Percentiles rank a stretch among this genome's conserved stretches.
Conservation (phyloP, 768 basidiomycete genomes). For the Pleurotus pulmonarius region DNA sequence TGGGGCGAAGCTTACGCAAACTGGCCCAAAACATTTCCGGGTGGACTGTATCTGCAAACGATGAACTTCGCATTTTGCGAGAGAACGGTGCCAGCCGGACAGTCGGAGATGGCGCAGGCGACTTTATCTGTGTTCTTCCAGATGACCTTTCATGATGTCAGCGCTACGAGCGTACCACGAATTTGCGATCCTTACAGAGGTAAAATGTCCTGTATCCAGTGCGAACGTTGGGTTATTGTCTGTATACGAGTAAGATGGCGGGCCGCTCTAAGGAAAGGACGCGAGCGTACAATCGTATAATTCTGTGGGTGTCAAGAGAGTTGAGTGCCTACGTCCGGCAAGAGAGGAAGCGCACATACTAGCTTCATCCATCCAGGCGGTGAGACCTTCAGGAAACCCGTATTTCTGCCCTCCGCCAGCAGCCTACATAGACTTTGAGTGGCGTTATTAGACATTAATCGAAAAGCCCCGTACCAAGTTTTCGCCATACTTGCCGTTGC, state of each 20-base stretch:
- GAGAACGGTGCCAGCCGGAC: slow-evolving; percentile 6
- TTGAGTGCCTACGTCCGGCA: not conserved
- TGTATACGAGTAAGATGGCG: not conserved
- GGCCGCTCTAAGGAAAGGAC: not conserved
- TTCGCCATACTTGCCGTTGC: not conserved
- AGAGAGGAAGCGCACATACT: not conserved
- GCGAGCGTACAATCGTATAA: not conserved
- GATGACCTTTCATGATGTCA: not conserved
- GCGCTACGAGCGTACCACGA: not conserved
- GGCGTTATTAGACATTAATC: not conserved
- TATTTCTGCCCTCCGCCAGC: not conserved
- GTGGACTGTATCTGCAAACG: slow-evolving; percentile 5
- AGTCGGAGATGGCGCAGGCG: slow-evolving; percentile 3
- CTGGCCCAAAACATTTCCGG: slow-evolving; percentile 3
- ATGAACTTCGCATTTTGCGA: slow-evolving; percentile 1
- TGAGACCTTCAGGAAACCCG: slow-evolving; percentile 1
- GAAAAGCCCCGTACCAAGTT: not conserved
- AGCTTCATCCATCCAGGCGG: slow-evolving; percentile 5
- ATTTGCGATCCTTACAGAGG: not conserved
- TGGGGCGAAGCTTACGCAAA: not conserved
- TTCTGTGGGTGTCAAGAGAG: not conserved
- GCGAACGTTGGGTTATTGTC: slow-evolving; percentile 3
- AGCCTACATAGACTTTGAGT: not conserved
- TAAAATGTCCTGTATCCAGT: slow-evolving; percentile 2
- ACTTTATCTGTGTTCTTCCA: slow-evolving; percentile 5